Conservation (phyloP, 805 yeast genomes). For the Ogataea sp. region DNA sequence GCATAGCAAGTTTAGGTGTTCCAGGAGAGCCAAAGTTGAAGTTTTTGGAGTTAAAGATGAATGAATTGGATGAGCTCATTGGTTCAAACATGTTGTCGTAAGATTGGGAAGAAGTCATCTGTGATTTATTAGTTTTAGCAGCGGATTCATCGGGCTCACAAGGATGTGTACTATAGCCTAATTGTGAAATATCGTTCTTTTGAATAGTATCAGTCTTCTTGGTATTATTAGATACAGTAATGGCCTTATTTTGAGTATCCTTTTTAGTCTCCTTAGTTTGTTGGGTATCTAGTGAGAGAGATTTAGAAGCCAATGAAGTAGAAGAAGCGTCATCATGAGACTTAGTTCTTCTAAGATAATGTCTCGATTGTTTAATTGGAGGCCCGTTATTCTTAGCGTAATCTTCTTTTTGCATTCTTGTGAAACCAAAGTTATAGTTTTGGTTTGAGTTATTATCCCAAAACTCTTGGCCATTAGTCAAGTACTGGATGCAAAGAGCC, state of each 20-base stretch:
- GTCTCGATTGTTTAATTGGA: conserved; percentile 10
- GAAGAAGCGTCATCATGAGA: conserved; percentile 6
- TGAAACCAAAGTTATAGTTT: conserved; percentile 48
- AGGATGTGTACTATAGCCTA: too few species aligned
- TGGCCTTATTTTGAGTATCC: too few species aligned
- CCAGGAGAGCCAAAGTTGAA: conserved; percentile 3
- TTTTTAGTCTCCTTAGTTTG: background rate
- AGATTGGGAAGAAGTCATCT: conserved; percentile 13
- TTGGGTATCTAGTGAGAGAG: too few species aligned
- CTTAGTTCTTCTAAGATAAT: conserved; percentile 15
- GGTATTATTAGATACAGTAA: background rate
- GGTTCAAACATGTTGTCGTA: conserved; percentile 10
- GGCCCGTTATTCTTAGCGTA: background rate
- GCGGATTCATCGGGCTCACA: too few species aligned
- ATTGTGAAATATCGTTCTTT: too few species aligned
- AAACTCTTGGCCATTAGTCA: conserved; percentile 38
- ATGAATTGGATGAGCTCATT: background rate
- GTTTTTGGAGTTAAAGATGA: background rate
- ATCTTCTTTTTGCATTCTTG: conserved; percentile 1
- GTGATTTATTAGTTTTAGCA: background rate
- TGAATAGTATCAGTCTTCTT: background rate
- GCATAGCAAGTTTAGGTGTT: conserved; percentile 1
- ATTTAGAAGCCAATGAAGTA: background rate
- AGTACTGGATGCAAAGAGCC: conserved; percentile 50
- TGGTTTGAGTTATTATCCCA: conserved; percentile 71